Evolutionary conservation across 352 stramenopile species (phyloP), one percentile per base, ranked within the genome.

Genomic region (Blastocystis sp.): DNA sequence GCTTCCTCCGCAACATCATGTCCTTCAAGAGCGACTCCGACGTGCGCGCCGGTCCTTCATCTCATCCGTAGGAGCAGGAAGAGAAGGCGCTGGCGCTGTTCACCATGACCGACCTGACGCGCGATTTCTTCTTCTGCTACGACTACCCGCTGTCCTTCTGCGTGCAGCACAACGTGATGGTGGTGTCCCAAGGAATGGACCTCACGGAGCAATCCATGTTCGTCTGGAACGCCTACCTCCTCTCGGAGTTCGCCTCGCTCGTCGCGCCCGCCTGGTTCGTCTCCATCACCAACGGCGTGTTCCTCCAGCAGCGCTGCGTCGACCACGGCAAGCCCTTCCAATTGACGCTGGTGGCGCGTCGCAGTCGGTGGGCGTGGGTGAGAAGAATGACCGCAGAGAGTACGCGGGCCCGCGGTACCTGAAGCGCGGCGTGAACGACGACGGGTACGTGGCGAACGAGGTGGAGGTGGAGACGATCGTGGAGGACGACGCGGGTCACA

Each of bases 121-220:
- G 98, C 89, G 97, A 98, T 89, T 99, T 99, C 90, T 99, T 95
- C 92, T 99, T 98, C 90, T 97, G 93, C 71, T 99, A 99, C 90
- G 98, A 95, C 65, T 91, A 76, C 42, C 60, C 62, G 19, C 60
- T 79, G 7, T 63, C 76, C 9, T 61, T 48, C 42, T 80, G 48
- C 63, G 61, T 70, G 10, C 62, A 79, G 63, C 64, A 70, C 34
- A 79, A 76, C 45, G 52, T 88, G 3, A 48, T 88, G 9, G 6
- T 24, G 4, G 61, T 40, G 21, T 24, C 68, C 11, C 45, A 52
- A 34, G 64, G 0, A 92, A 92, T 48, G 92, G 93, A 34, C 19
- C 19, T 65, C 60, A 38, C 60, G 19, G 19, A 38, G 60, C 94
- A 97, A 42, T 94, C 98, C 89, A 98, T 98, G 95, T 96, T 95